These are phyloP conservation scores for Aspergillus neotritici DNA, from an alignment of 2,329 filamentous ascomycete genomes.

Conservation along the genomic window DNA sequence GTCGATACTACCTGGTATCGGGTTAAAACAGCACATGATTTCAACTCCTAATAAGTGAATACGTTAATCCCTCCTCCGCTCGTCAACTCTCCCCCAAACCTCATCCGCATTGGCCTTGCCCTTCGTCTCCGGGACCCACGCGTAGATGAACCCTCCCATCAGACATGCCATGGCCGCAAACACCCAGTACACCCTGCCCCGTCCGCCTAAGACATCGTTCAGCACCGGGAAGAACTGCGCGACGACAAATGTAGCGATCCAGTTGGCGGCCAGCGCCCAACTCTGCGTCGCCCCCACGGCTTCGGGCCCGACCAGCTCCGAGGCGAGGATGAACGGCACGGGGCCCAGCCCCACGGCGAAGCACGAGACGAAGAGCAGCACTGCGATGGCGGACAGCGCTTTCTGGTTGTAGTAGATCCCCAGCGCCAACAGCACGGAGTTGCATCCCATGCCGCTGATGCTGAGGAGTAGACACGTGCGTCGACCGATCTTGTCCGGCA, in stretches of 20 bases:
- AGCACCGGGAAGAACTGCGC: constrained; percentile 92
- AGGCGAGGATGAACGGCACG: constrained; percentile 89
- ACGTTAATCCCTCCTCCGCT: constrained; percentile 28
- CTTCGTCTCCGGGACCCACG: constrained; percentile 78
- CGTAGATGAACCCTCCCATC: constrained; percentile 65
- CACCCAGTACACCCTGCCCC: constrained; percentile 85
- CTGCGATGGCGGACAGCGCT: constrained; percentile 71
- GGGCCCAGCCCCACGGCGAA: constrained; percentile 90
- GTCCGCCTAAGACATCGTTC: constrained; percentile 68
- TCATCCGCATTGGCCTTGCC: constrained; percentile 79
- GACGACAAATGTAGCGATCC: constrained; percentile 83
- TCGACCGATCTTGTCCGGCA: constrained; percentile 81
- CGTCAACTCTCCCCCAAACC: constrained; percentile 67
- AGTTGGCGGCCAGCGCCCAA: constrained; percentile 81
- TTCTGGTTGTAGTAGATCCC: constrained; percentile 71
- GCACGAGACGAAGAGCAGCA: constrained; percentile 78
- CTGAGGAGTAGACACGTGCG: constrained; percentile 79
- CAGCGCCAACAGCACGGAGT: constrained; percentile 69
- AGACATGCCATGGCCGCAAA: constrained; percentile 69
- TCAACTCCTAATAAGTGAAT: too few relatives aligned
- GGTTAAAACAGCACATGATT: too few relatives aligned
- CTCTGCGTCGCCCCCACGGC: constrained; percentile 89
- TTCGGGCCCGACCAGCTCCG: constrained; percentile 82
- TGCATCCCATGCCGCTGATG: constrained; percentile 76
- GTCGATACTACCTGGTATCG: too few relatives aligned